Conservation (phyloP, 2,329 filamentous ascomycete species). For the Hypoxylon sp. region DNA sequence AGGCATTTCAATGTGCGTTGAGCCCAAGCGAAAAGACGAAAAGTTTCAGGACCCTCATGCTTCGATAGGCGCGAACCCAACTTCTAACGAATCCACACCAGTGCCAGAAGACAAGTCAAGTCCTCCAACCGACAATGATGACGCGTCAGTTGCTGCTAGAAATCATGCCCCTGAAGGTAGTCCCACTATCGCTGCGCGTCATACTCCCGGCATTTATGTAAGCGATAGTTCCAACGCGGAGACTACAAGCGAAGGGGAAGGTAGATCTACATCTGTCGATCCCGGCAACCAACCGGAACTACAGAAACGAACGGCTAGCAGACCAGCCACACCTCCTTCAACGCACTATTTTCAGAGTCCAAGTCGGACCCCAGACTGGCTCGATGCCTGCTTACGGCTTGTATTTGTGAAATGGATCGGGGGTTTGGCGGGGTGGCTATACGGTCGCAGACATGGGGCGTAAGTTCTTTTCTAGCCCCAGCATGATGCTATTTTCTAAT, state of each 20-base stretch:
- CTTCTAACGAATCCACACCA: slow-evolving; percentile 3
- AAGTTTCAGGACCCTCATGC: neutral
- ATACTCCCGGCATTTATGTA: slow-evolving; percentile 12
- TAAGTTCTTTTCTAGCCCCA: slow-evolving; percentile 47
- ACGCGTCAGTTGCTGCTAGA: slow-evolving; percentile 6
- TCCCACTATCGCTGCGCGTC: slow-evolving; percentile 4
- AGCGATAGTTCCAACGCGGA: slow-evolving; percentile 25
- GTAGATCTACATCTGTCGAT: slow-evolving; percentile 30
- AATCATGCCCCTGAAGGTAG: slow-evolving; percentile 17
- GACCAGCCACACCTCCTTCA: slow-evolving; percentile 36
- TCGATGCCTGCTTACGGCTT: slow-evolving; percentile 55
- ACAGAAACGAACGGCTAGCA: slow-evolving; percentile 40
- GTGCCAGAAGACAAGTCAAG: slow-evolving; percentile 6
- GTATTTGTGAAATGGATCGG: slow-evolving; percentile 60
- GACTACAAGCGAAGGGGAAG: slow-evolving; percentile 19
- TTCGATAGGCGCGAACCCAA: slow-evolving; percentile 7
- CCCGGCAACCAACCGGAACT: slow-evolving; percentile 30
- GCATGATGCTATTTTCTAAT: slow-evolving; percentile 2
- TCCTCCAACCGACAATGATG: neutral
- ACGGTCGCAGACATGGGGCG: slow-evolving; percentile 51
- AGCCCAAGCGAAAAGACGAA: slow-evolving; percentile 16
- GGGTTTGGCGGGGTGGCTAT: slow-evolving; percentile 55
- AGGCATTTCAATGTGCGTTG: slow-evolving; percentile 49
- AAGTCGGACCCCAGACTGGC: slow-evolving; percentile 48
- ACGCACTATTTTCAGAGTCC: slow-evolving; percentile 20